Evolutionary conservation across 2,329 filamentous ascomycete species (phyloP).

Genomic region (Rhinocladiella mackenziei): DNA sequence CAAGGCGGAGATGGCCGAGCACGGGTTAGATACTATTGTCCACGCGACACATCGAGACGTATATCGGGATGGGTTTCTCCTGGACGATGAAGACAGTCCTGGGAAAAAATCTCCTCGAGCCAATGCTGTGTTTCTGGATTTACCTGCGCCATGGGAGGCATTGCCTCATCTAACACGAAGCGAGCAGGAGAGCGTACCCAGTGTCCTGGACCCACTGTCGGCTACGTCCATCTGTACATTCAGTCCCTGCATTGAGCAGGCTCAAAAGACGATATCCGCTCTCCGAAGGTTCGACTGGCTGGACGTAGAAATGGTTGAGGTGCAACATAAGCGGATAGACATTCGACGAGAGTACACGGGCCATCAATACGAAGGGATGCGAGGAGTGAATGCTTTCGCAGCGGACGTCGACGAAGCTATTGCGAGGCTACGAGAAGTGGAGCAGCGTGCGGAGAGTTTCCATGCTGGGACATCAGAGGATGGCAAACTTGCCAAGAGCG

Average conservation of each 20-base stretch:
- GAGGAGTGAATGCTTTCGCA: constrained; percentile 65
- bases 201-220: constrained; percentile 65
- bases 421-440: constrained; percentile 66
- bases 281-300: constrained; percentile 82
- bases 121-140: constrained; percentile 48
- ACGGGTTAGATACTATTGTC: constrained; percentile 44
- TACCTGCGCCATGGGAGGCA: constrained; percentile 50
- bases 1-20: constrained; percentile 41
- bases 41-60: constrained; percentile 48
- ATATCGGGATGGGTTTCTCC: constrained; percentile 47
- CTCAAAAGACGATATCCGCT: constrained; percentile 75
- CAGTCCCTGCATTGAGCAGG: constrained; percentile 95
- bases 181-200: constrained; percentile 33
- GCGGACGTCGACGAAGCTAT: constrained; percentile 77
- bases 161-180: constrained; percentile 45
- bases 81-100: constrained; percentile 26
- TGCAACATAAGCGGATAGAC: constrained; percentile 73
- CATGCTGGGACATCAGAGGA: constrained; percentile 43
- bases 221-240: constrained; percentile 85
- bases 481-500: constrained; percentile 26
- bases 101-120: constrained; percentile 41
- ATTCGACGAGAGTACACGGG: constrained; percentile 78
- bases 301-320: constrained; percentile 89
- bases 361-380: constrained; percentile 61
- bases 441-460: constrained; percentile 63